Evolutionary conservation across 345 rosid species (phyloP), one percentile per base, ranked within the genome.

Genomic region (Gossypium arboreum): DNA sequence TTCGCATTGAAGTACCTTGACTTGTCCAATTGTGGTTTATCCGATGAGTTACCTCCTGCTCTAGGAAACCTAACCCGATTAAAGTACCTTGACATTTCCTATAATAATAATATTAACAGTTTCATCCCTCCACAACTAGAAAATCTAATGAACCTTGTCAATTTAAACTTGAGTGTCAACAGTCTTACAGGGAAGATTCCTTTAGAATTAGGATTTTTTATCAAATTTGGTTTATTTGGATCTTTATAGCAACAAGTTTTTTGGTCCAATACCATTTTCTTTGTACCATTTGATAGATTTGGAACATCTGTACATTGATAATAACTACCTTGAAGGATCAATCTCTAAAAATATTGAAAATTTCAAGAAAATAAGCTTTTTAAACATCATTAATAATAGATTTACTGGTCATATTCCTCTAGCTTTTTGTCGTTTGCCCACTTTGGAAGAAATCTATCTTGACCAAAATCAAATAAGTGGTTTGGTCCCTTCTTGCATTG

Each of bases 401-500:
- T 60, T 60, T 3, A 60, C 18, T 1, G 65, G 10, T 60, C 41
- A 2, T 60, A 25, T 25, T 25, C 27, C 27, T 2, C 27, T 25
- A 25, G 27, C 27, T 25, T 25, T 25, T 0, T 25, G 12, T 16
- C 45, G 2, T 8, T 16, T 62, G 22, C 16, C 11, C 2, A 62
- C 13, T 1, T 17, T 16, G 45, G 0, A 2, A 62, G 0, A 1
- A 0, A n/a, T 7, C 16, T 4, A 0, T 11, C 18, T 61, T 61
- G 18, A 1, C 4, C 0, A 0, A 2, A 61, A 61, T 15, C 66
- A 15, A 34, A 15, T 62, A 6, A 62, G 29, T 18, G 61, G 61
- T 57, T 9, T 20, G 4, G 2, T 54, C 57, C 66, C 66, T 6
- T 29, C 41, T 12, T 25, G 9, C 5, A 13, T 60, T 27, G 64